Evolutionary conservation across 2,329 filamentous ascomycete species (phyloP).

Genomic region (Botryotinia narcissicola): DNA sequence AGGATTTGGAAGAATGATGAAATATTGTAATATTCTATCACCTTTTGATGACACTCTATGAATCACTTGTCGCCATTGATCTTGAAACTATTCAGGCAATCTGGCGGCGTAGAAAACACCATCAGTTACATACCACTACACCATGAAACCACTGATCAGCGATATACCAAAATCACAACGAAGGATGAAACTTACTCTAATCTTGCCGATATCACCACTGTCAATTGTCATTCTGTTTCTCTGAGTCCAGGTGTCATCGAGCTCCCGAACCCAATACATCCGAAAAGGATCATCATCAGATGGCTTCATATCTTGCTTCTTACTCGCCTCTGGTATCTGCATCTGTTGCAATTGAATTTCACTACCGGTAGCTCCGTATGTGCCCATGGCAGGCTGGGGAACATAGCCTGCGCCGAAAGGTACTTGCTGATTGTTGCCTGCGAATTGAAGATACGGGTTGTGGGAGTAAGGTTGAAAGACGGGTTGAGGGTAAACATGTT

Average conservation of each 20-base stretch:
- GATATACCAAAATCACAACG: background rate
- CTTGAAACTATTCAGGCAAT: slow-evolving; percentile 40
- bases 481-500: background rate
- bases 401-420: slow-evolving; percentile 22
- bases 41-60: background rate
- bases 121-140: slow-evolving; percentile 57
- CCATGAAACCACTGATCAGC: background rate
- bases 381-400: slow-evolving; percentile 25
- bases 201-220: slow-evolving; percentile 49
- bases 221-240: slow-evolving; percentile 61
- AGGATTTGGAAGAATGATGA: background rate
- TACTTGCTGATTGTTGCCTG: slow-evolving; percentile 16
- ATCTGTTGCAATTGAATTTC: slow-evolving; percentile 34
- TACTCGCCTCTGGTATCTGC: slow-evolving; percentile 28
- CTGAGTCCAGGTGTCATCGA: slow-evolving; percentile 59
- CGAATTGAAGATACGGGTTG: background rate
- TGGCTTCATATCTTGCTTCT: slow-evolving; percentile 59
- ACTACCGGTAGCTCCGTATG: slow-evolving; percentile 25
- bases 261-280: slow-evolving; percentile 60
- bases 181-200: slow-evolving; percentile 38
- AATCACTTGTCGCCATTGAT: background rate
- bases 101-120: slow-evolving; percentile 62
- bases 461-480: slow-evolving; percentile 11
- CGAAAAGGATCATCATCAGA: slow-evolving; percentile 58
- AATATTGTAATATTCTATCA: background rate